Percentiles rank a stretch among this genome's conserved stretches.
These are phyloP conservation scores for Klebsormidium nitens DNA, from an alignment of 139 green algal species.

Conservation along the genomic window DNA sequence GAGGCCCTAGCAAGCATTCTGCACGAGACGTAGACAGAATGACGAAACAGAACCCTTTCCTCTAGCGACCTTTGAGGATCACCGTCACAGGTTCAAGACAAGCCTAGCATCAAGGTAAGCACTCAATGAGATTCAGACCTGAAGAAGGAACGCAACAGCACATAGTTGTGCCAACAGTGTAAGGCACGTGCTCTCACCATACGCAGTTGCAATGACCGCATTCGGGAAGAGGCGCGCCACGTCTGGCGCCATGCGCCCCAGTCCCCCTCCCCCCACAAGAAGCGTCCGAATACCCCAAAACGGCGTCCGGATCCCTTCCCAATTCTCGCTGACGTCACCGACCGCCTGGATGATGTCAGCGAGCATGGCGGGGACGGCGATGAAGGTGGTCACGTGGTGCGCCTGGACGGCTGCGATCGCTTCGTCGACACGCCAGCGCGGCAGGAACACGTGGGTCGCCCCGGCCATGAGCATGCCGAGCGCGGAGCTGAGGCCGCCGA, in stretches of 20 bases:
- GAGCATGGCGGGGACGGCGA: constrained; percentile 82
- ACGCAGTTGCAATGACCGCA: neutral
- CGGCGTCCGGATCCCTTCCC: neutral
- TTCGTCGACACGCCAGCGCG: constrained; percentile 16
- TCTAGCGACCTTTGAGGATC: no score
- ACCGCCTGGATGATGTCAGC: constrained; percentile 50
- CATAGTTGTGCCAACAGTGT: no score
- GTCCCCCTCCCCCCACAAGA: constrained; percentile 5
- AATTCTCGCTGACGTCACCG: neutral
- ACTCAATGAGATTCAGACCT: no score
- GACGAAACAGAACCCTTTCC: no score
- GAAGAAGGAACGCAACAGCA: no score
- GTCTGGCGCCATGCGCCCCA: neutral
- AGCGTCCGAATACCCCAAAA: constrained; percentile 1
- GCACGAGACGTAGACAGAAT: no score
- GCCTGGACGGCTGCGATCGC: constrained; percentile 21
- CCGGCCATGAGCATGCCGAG: constrained; percentile 68
- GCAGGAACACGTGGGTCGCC: constrained; percentile 51
- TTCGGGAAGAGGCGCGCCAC: constrained; percentile 5
- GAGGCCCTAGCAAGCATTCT: no score
- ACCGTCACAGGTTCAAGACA: no score
- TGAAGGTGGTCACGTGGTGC: constrained; percentile 62
- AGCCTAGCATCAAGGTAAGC: no score
- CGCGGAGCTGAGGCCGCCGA: constrained; percentile 69
- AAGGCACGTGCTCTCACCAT: no score